These are phyloP conservation scores for Nemania sp. DNA, from an alignment of 2,329 filamentous ascomycete genomes.

Conservation along the genomic window DNA sequence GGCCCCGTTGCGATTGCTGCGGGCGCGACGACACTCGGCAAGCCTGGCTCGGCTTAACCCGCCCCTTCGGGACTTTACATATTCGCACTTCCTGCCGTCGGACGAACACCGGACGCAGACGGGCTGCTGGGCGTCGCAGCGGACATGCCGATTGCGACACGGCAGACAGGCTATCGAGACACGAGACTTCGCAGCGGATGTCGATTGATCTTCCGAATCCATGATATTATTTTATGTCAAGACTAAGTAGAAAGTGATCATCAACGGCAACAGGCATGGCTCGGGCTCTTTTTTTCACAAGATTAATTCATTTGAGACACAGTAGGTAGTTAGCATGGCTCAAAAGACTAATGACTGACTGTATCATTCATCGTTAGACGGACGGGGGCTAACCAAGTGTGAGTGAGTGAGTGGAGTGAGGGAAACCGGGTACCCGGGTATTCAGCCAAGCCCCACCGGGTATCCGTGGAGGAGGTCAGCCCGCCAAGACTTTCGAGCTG, in stretches of 20 bases:
- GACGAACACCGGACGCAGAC: slow-evolving; percentile 24
- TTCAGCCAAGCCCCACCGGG: slow-evolving; percentile 14
- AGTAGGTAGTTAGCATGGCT: background rate
- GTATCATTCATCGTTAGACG: too few species aligned
- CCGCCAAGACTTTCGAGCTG: slow-evolving; percentile 19
- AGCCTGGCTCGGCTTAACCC: slow-evolving; percentile 25
- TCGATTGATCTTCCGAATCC: slow-evolving; percentile 11
- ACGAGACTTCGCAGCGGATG: slow-evolving; percentile 9
- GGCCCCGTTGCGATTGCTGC: background rate
- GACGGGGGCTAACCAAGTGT: too few species aligned
- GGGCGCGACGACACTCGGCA: slow-evolving; percentile 24
- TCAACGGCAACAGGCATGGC: background rate
- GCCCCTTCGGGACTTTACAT: slow-evolving; percentile 31
- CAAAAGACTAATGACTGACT: too few species aligned
- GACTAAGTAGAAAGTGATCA: background rate
- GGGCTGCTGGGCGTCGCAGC: slow-evolving; percentile 29
- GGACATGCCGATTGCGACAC: slow-evolving; percentile 27
- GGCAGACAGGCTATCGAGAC: slow-evolving; percentile 29
- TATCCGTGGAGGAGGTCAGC: slow-evolving; percentile 7
- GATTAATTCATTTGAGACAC: background rate
- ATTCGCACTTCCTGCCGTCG: slow-evolving; percentile 28
- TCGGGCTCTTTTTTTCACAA: background rate
- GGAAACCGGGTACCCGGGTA: slow-evolving; percentile 26
- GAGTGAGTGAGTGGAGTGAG: background rate
- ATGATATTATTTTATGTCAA: slow-evolving; percentile 16